Base-by-base conservation (phyloP, 768 basidiomycete genomes). In the Saitozyma sp. region DNA sequence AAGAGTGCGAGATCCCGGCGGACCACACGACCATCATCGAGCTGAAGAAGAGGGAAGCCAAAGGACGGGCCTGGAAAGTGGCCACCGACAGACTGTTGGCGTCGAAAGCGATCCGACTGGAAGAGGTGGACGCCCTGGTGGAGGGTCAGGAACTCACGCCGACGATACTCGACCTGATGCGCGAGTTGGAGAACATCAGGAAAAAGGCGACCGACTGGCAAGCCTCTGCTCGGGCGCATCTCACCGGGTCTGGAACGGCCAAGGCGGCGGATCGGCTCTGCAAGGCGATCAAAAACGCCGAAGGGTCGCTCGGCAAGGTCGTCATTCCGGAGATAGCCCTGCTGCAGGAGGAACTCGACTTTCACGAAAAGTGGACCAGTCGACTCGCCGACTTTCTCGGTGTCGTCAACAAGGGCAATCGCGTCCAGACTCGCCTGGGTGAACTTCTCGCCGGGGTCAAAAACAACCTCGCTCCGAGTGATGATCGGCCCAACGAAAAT, bases 51-150 rank as follows among this genome's bases (percentile, higher is more conserved):
- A 84, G 87, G 61, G 84, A 88, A 67, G 82, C 80, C 9, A 85
- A 85, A 39, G 94, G 92, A 1, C 82, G 85, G 54, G 84, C 84
- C 20, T 97, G 93, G 93, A 88, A 90, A 66, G 83, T 85, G 61
- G 83, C 84, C 50, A 90, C 89, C 1, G 84, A 85, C 41, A 51
- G 16, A 9, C 58, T 69, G 4, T 49, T 68, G 14, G 59, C 53
- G 29, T 39, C 69, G 6, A 42, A 59, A 2, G 1, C 45, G 37
- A 89, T 90, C 73, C 88, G 88, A 7, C 84, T 93, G 53, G 85
- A 86, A 42, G 89, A 91, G 62, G 82, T 95, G 37, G 87, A 91
- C 37, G 84, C 87, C 53, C 87, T 91, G 68, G 84, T 86, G 19
- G 82, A 86, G 59, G 83, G 85, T 73, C 87, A 89, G 58, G 70